Base-by-base conservation (phyloP, 352 stramenopile species). In the Phytophthora pseudosyringae region DNA sequence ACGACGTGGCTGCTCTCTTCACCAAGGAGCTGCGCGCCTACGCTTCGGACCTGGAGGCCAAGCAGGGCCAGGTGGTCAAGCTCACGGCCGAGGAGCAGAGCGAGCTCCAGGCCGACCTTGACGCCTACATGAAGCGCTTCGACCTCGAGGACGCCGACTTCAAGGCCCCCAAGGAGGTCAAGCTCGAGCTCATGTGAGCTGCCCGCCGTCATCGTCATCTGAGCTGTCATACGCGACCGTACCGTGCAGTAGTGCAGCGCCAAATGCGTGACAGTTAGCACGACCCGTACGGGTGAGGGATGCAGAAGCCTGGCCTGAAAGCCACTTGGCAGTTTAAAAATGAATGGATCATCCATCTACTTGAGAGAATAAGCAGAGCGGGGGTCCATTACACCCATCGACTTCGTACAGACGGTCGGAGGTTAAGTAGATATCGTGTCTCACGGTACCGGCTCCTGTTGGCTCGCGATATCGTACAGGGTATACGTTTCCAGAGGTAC, bases 61-160 rank as follows among this genome's bases (percentile, higher is more conserved):
- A 95, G 74, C 83, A 93, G 75, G 87, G 87, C 67, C 67, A 89
- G 65, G 73, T 92, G 49, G 67, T 95, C 58, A 75, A 86, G 80
- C 81, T 95, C 58, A 71, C 87, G 64, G 75, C 56, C 12, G 87
- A 77, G 29, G 87, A 95, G 66, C 87, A 95, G 69, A 87, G 76
- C 68, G 84, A 93, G 63, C 74, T 95, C 28, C 85, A 95, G 82
- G 83, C 80, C 39, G 86, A 93, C 59, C 65, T 95, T 28, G 84
- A 95, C 59, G 83, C 86, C 21, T 95, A 93, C 83, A 90, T 93
- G 80, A 93, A 93, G 74, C 85, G 85, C 59, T 91, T 91, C 70
- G 83, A 81, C 65, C 70, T 95, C 59, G 83, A 93, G 60, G 73
- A 86, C 46, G 86, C 81, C 46, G 78, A 88, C 57, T 87, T 95